Conservation (phyloP, 164 flowering plant genomes). For the Berberis thunbergii region DNA sequence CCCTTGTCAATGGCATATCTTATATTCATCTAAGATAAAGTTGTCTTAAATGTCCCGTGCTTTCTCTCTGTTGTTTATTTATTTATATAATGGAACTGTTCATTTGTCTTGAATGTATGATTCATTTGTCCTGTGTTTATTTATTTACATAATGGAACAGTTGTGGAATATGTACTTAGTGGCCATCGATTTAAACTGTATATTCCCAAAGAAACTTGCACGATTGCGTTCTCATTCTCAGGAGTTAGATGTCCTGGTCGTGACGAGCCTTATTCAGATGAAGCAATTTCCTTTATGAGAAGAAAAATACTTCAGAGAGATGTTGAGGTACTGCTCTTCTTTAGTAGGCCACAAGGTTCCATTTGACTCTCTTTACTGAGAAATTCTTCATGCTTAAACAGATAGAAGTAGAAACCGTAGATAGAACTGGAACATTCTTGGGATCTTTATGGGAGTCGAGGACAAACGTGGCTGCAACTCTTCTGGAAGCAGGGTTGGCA, state of each 20-base stretch:
- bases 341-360: neutral
- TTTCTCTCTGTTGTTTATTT: too few species aligned
- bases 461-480: conserved; percentile 57
- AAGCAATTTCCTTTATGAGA: conserved; percentile 95
- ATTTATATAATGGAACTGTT: too few species aligned
- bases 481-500: conserved; percentile 90
- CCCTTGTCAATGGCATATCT: too few species aligned
- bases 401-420: conserved; percentile 96
- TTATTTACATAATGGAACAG: too few species aligned
- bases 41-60: too few species aligned
- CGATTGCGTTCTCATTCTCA: conserved; percentile 87
- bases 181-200: conserved; percentile 92
- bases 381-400: conserved; percentile 15
- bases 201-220: conserved; percentile 95
- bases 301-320: conserved; percentile 95
- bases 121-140: too few species aligned
- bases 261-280: conserved; percentile 81
- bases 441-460: conserved; percentile 90
- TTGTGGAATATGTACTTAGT: conserved; percentile 95
- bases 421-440: conserved; percentile 94
- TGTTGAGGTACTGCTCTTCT: conserved; percentile 63
- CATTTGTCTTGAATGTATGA: too few species aligned
- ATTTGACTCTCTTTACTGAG: neutral
- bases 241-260: conserved; percentile 99
- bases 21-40: too few species aligned